Evolutionary conservation across 805 yeast species (phyloP), one percentile per base, ranked within the genome.

Genomic region (Brettanomyces bruxellensis): DNA sequence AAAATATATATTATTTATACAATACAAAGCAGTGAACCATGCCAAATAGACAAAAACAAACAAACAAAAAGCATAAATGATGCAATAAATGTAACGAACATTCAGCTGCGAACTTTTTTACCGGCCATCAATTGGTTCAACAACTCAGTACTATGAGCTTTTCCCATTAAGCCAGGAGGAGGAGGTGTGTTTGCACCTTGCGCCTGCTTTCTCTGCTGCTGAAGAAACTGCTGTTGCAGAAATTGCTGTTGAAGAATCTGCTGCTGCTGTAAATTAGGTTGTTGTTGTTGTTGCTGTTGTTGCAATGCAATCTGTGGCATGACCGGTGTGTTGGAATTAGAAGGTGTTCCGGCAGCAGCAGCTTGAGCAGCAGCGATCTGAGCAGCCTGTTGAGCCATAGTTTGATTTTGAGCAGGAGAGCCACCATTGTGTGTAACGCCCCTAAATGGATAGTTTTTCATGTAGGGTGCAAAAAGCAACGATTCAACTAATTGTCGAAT

Each of bases 111-210:
- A 18, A 60, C 53, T 38, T 59, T 60, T 50, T 83, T 86, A 28
- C 95, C 95, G 55, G 83, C 82, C 81, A 89, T 82, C 59, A 89
- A 70, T 63, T 88, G 96, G 48, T 80, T 86, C 55, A 89, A 72
- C 57, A 89, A 72, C 59, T 88, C 95, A 38, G 88, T 81, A 49
- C 65, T 61, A 49, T 60, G 59, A 18, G 54, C 51, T 28, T 49
- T 48, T 12, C 38, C 18, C 28, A 46, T 47, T 25, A 34, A n/a
- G 8, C 34, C 44, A 13, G 44, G 14, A 23, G 44, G 51, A 4
- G 37, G 28, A 37, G 90, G 90, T 4, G 88, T 86, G 28, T 85
- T 83, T 4, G 86, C 75, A 14, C 77, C 67, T 6, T 76, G 59
- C 47, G 55, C 60, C 43, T 58, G 62, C 44, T 53, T 67, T 39